These are phyloP conservation scores for Sclerotinia nivalis DNA, from an alignment of 2,329 filamentous ascomycete species.

Conservation along the genomic window DNA sequence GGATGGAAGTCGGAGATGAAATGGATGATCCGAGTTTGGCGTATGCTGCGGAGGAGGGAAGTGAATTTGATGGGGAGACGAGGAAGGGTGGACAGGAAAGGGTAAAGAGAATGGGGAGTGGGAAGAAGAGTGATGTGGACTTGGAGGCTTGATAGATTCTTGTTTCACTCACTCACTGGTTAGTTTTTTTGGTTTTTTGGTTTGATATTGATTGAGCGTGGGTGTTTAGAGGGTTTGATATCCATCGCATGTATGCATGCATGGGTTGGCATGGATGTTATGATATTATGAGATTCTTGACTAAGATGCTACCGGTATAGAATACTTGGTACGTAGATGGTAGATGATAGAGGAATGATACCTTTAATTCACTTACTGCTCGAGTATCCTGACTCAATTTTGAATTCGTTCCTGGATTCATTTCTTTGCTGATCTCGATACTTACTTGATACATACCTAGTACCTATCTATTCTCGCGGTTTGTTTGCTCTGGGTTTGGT, in stretches of 20 bases:
- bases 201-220: background rate
- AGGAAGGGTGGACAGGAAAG: background rate
- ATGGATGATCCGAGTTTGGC: conserved; percentile 50
- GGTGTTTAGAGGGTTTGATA: background rate
- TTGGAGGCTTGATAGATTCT: background rate
- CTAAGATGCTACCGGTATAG: background rate
- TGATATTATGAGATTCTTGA: background rate
- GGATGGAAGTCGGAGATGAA: conserved; percentile 74
- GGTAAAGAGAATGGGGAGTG: background rate
- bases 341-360: background rate
- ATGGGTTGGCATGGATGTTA: background rate
- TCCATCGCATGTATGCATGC: too few species aligned
- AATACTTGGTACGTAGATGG: background rate
- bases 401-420: background rate
- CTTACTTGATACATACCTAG: background rate
- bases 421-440: background rate
- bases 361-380: background rate
- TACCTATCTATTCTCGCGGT: too few species aligned
- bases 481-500: too few species aligned
- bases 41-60: conserved; percentile 34
- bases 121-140: conserved; percentile 17
- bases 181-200: background rate
- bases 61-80: conserved; percentile 14
- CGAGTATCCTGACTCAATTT: background rate
- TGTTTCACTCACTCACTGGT: background rate